Conservation (phyloP, 192 early-diverging fungal species). For the Lobulomyces angularis region DNA sequence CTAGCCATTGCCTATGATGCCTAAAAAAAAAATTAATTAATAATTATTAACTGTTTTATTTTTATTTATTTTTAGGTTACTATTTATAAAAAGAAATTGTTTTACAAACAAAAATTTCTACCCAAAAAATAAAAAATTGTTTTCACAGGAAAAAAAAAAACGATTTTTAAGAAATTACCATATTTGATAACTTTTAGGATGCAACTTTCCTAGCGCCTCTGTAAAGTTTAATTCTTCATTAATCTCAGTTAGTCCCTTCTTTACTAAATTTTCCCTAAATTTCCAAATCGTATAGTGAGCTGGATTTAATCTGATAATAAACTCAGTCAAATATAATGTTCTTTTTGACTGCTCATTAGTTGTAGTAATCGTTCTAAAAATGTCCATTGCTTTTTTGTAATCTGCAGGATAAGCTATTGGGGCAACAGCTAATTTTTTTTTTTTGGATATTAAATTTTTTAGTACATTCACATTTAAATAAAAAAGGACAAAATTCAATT, state of each 20-base stretch:
- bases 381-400: constrained; percentile 66
- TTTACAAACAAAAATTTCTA: neutral
- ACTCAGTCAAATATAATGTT: constrained; percentile 66
- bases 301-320: constrained; percentile 73
- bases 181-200: constrained; percentile 91
- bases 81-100: neutral
- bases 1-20: constrained; percentile 71
- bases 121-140: neutral
- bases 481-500: no score
- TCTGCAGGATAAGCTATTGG: no score
- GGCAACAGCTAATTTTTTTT: no score
- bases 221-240: constrained; percentile 67
- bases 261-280: constrained; percentile 45
- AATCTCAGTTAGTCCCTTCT: constrained; percentile 73
- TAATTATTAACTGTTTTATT: no score
- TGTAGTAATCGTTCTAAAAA: constrained; percentile 66
- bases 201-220: constrained; percentile 48
- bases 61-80: no score
- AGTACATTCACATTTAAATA: no score
- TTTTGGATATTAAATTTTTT: no score
- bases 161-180: constrained; percentile 44
- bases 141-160: no score
- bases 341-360: constrained; percentile 64
- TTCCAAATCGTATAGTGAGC: constrained; percentile 94
- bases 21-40: constrained; percentile 18